phyloP scores from a whole-genome alignment of 306 rosid species.

The Pueraria montana region DNA sequence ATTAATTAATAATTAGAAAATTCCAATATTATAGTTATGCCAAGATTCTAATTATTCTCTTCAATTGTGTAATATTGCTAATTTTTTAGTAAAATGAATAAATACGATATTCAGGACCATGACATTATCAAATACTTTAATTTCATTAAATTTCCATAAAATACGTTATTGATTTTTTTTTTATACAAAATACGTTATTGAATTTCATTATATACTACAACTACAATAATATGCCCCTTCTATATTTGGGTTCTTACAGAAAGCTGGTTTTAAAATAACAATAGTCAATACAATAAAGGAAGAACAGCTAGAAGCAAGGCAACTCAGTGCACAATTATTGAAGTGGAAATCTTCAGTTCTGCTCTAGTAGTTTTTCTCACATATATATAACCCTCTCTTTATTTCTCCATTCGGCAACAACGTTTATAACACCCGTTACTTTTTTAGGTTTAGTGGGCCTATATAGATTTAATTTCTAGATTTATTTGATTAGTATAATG shows the following conservation, averaged over 20 bases:
- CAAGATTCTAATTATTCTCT: too few species aligned
- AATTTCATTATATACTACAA: background rate
- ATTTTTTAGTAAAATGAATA: too few species aligned
- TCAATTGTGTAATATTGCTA: too few species aligned
- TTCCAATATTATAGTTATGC: too few species aligned
- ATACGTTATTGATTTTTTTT: too few species aligned
- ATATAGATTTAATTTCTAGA: constrained; percentile 17
- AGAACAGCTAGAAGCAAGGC: constrained; percentile 16
- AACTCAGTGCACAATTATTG: constrained; percentile 45
- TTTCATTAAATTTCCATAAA: background rate
- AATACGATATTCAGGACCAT: too few species aligned
- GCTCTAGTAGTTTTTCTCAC: background rate
- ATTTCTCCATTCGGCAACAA: constrained; percentile 6
- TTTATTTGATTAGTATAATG: constrained; percentile 11
- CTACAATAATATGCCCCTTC: background rate
- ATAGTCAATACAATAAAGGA: background rate
- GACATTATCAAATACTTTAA: background rate
- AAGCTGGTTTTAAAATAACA: background rate
- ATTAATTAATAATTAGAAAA: too few species aligned
- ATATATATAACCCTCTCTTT: background rate
- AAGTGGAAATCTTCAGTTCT: constrained; percentile 42
- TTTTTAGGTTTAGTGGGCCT: constrained; percentile 29
- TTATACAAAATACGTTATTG: too few species aligned
- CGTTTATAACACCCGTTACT: background rate
- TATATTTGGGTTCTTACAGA: background rate